A percentile compares a stretch with the other conserved stretches of the same genome.
phyloP scores from a whole-genome alignment of 2,329 filamentous ascomycete species.

The Pestalotiopsis sp. region DNA sequence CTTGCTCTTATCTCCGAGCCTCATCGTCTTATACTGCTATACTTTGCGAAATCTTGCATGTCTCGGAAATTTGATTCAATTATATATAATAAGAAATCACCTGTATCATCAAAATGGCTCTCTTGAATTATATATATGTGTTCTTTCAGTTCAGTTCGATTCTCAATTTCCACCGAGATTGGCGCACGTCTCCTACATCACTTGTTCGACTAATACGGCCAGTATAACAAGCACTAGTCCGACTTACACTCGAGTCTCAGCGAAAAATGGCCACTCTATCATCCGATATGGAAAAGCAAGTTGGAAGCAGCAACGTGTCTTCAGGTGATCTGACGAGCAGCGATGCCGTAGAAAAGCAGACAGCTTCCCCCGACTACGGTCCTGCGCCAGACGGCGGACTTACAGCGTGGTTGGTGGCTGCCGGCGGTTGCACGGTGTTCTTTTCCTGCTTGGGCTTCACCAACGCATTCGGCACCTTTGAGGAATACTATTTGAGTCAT shows the following conservation, averaged over 20 bases:
- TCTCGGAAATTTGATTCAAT: neutral
- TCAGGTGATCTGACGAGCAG: neutral
- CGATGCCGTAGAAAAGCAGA: neutral
- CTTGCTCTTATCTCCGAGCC: conserved; percentile 1
- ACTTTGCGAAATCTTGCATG: neutral
- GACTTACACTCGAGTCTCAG: neutral
- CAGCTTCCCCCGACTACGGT: conserved; percentile 3
- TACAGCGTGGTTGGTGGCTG: conserved; percentile 31
- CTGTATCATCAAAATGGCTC: neutral
- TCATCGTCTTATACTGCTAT: neutral
- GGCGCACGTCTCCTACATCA: neutral
- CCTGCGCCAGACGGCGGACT: conserved; percentile 27
- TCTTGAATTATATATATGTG: neutral
- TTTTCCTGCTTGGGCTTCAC: conserved; percentile 36
- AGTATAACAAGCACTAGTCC: neutral
- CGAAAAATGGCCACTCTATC: neutral
- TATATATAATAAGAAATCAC: neutral
- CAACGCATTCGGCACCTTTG: conserved; percentile 41
- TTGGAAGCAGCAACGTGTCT: neutral
- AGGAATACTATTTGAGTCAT: conserved; percentile 34
- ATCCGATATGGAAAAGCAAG: neutral
- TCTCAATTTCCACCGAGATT: neutral
- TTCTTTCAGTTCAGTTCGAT: neutral
- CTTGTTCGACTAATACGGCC: neutral
- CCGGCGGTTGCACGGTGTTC: conserved; percentile 25